Evolutionary conservation across 257 asterid species (phyloP).

Genomic region (Fraxinus pennsylvanica): DNA sequence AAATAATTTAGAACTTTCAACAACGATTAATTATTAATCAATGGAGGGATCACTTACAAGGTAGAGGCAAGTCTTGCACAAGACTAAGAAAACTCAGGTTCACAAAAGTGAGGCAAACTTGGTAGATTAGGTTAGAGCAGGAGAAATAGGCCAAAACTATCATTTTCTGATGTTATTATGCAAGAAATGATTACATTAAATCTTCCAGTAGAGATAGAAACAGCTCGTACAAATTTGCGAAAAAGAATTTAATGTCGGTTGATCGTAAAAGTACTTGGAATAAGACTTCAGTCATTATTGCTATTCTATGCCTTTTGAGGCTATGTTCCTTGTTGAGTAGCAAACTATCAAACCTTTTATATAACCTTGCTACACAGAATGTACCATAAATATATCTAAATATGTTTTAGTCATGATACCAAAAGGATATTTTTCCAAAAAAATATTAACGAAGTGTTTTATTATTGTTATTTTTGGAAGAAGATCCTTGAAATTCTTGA

Average conservation of each 20-base stretch:
- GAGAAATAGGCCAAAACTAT: background rate
- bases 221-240: background rate
- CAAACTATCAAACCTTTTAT: background rate
- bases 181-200: background rate
- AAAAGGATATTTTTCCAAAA: background rate
- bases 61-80: background rate
- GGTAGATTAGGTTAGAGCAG: background rate
- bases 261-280: background rate
- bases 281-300: background rate
- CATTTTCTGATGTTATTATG: background rate
- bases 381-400: background rate
- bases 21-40: background rate
- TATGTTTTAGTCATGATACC: background rate
- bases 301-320: background rate
- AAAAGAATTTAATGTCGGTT: background rate
- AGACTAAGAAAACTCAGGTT: background rate
- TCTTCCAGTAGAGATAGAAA: background rate
- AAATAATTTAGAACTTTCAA: background rate
- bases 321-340: background rate
- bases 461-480: background rate
- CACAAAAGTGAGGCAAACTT: background rate
- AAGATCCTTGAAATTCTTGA: background rate
- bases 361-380: background rate
- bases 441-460: background rate
- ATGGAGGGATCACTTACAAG: background rate